phyloP scores from a whole-genome alignment of 208 protist species.

The Leishmania gerbilli region DNA sequence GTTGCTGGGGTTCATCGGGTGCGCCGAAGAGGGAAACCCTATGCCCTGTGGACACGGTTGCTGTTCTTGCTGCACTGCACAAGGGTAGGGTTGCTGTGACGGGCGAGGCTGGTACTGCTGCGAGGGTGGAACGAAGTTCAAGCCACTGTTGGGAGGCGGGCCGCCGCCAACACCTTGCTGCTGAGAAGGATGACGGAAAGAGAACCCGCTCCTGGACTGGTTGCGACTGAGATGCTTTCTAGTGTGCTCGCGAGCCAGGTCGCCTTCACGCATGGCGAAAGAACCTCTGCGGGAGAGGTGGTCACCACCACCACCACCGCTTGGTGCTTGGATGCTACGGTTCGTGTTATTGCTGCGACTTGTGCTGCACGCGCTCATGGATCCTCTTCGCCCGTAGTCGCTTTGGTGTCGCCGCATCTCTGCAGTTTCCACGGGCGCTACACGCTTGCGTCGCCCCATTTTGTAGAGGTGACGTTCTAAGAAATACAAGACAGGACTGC shows the following conservation, averaged over 20 bases:
- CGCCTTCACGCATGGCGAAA: not conserved
- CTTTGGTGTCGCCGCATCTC: not conserved
- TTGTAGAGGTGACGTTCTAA: not conserved
- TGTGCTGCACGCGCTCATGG: not conserved
- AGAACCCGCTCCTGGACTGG: conserved; percentile 1
- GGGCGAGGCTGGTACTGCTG: not conserved
- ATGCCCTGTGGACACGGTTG: not conserved
- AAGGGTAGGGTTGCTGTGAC: not conserved
- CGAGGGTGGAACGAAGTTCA: not conserved
- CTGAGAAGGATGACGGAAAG: conserved; percentile 4
- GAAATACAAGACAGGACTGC: not conserved
- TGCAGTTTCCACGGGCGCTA: not conserved
- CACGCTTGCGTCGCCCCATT: conserved; percentile 21
- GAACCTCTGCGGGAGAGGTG: not conserved
- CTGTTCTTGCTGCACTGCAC: not conserved
- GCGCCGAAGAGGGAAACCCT: not conserved
- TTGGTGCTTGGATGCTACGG: not conserved
- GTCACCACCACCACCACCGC: not conserved
- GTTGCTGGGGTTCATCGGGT: not conserved
- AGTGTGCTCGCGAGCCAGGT: not conserved
- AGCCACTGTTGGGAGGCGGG: not conserved
- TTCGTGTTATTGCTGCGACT: not conserved
- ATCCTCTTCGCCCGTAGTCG: not conserved
- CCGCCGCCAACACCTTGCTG: not conserved
- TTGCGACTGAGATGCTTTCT: not conserved